A percentile compares a stretch with the other conserved stretches of the same genome.
phyloP scores from a whole-genome alignment of 345 rosid species.

The Combretum micranthum region DNA sequence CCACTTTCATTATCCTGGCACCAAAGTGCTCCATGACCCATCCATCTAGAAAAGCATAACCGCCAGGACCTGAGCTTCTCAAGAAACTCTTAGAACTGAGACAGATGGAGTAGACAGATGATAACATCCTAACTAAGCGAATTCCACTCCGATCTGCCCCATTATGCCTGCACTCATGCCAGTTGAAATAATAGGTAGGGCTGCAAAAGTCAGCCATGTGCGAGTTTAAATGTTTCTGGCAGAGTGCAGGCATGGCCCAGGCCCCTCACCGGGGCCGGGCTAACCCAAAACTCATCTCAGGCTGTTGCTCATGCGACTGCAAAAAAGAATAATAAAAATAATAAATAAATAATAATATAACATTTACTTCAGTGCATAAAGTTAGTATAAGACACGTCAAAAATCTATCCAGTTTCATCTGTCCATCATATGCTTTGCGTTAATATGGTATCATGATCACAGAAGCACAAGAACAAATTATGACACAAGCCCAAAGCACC shows the following conservation, averaged over 20 bases:
- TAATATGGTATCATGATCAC: neutral
- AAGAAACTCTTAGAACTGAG: no score
- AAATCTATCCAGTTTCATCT: neutral
- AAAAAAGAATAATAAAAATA: slow-evolving; percentile 6
- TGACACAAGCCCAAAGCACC: no score
- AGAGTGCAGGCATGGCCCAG: slow-evolving; percentile 84
- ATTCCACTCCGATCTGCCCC: slow-evolving; percentile 33
- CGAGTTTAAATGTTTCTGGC: slow-evolving; percentile 26
- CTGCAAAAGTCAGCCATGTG: slow-evolving; percentile 10
- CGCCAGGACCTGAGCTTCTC: no score
- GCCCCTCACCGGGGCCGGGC: slow-evolving; percentile 98
- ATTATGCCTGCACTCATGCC: slow-evolving; percentile 64
- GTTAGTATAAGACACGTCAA: neutral
- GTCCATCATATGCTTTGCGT: neutral
- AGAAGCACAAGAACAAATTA: no score
- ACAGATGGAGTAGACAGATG: no score
- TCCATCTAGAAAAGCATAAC: no score
- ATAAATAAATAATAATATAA: neutral
- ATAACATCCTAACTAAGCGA: no score
- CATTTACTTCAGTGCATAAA: neutral
- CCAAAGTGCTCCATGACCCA: no score
- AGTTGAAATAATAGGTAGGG: slow-evolving; percentile 8
- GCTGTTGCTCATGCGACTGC: slow-evolving; percentile 61
- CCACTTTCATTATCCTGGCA: no score
- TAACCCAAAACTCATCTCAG: slow-evolving; percentile 69